Base-by-base conservation (phyloP, 2,329 filamentous ascomycete species). In the Botryosphaeria dothidea region DNA sequence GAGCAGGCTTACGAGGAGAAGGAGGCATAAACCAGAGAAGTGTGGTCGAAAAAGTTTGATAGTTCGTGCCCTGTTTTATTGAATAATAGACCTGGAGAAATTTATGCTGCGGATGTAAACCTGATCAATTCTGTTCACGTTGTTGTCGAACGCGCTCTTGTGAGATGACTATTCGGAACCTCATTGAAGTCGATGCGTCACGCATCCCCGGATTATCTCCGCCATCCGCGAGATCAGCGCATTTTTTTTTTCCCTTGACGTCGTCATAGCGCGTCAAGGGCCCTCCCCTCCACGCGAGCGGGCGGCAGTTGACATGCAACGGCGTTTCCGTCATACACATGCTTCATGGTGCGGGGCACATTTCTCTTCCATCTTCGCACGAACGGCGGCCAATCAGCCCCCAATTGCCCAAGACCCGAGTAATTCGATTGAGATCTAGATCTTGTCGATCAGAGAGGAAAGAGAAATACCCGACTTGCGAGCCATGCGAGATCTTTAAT, bases 1-100 rank as follows among this genome's bases (percentile, higher is more conserved):
- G 66, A 68, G 45, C 58, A 70, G 34, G 70, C 69, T 31, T 72
- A 72, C 62, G 64, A 71, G 64, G 60, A 70, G 7, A 4, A 41
- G 4, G 54, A 58, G 38, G 34, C 60, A 49, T 68, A 65, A 45
- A 49, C 5, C 13, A 15, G 25, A 34, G 25, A 27, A 3, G 5
- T 41, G 21, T 8, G 9, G 17, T 4, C 11, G 8, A 34, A 46
- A 46, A 60, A 23, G 9, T 36, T 43, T 17, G 41, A 34, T 19
- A 34, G 6, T 60, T 46, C 27, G 38, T 41, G 21, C 11, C 23
- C 17, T 36, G n/a, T 21, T 31, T 45, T 46, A 45, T 17, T 60
- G 41, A 27, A 31, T 23, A 31, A 34, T 60, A 60, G 56, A 60
- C 21, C 27, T 21, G 41, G 27, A 34, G n/a, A 11, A 25, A 31